Evolutionary conservation across 108 stramenopile species (phyloP).

Genomic region (Fragilaria crotonensis): DNA sequence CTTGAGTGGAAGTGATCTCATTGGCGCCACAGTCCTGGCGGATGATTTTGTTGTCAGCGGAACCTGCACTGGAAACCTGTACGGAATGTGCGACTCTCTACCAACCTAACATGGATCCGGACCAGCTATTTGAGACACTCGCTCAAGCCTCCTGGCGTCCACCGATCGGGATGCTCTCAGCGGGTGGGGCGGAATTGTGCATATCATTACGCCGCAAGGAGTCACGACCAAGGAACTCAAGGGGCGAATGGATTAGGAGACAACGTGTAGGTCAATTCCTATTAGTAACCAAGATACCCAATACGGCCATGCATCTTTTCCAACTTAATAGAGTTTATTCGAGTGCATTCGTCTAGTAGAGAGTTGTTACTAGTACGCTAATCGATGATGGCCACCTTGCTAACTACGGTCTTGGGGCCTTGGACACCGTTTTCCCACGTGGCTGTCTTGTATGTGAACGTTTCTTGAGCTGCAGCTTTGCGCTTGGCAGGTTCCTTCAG

Average conservation of each 20-base stretch:
- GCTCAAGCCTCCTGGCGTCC: slow-evolving; percentile 91
- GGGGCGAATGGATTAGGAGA: slow-evolving; percentile 89
- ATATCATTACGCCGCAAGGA: slow-evolving; percentile 90
- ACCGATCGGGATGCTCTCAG: slow-evolving; percentile 96
- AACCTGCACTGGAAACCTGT: slow-evolving; percentile 94
- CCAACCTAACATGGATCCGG: slow-evolving; percentile 90
- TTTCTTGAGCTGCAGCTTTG: slow-evolving; percentile 68
- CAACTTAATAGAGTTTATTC: background rate
- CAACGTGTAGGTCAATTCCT: too few relatives aligned
- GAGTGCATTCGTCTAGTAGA: background rate
- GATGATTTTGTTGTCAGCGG: slow-evolving; percentile 98
- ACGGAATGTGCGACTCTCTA: slow-evolving; percentile 98
- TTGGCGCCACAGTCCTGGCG: slow-evolving; percentile 85
- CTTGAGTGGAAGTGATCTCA: slow-evolving; percentile 93
- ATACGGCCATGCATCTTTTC: background rate
- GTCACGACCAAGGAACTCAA: slow-evolving; percentile 82
- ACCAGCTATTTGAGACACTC: slow-evolving; percentile 96
- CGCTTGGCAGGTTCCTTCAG: slow-evolving; percentile 87
- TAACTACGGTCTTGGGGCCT: slow-evolving; percentile 38
- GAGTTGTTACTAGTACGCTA: too few relatives aligned
- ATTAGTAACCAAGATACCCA: too few relatives aligned
- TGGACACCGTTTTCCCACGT: slow-evolving; percentile 45
- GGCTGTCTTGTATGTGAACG: slow-evolving; percentile 65
- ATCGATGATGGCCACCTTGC: too few relatives aligned
- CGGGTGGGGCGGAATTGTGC: slow-evolving; percentile 99